Base-by-base conservation (phyloP, 2,329 filamentous ascomycete genomes). In the Ceratocystis colombiana region DNA sequence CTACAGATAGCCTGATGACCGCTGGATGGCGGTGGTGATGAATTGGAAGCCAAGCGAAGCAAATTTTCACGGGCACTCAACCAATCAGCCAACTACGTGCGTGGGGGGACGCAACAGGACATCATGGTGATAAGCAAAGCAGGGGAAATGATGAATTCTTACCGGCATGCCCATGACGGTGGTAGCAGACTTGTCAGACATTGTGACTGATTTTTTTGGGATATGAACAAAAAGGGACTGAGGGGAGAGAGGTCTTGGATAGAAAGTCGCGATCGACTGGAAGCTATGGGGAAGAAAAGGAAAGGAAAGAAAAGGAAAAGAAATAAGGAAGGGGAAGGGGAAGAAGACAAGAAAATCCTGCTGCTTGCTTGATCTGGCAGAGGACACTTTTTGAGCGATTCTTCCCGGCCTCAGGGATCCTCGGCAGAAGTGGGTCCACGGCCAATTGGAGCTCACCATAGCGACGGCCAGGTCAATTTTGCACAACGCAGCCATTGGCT, bases 81-180 rank as follows among this genome's bases (percentile, higher is more conserved):
- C 30, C 45, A 22, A 62, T 45, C 28, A 12, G 41, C 22, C 22
- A 25, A 12, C 48, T 53, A 20, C 48, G 22, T 25, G 22, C 8
- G 48, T 10, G 25, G 25, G 8, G 20, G 30, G 5, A 50, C 8
- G 41, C 37, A 46, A 17, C 28, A 48, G 64, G 22, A 25, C 10
- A 46, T 64, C 48, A 22, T 53, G 37, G 20, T 17, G 45, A 46
- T 62, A 25, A 46, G 30, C 44, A 41, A 62, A 61, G 7, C 25
- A 30, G 37, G 37, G 37, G 37, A 41, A 57, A 41, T 41, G 15
- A 53, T 41, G 37, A 41, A 41, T 28, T 45, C 67, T 68, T 68
- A 68, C 67, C 65, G 67, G 67, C 62, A 68, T 67, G 67, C 67
- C 67, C 67, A 68, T 46, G 53, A 68, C 37, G 66, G 66, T 66